Percentiles rank a stretch among this genome's conserved stretches.
Conservation (phyloP, 805 yeast genomes). For the Teunomyces stri region DNA sequence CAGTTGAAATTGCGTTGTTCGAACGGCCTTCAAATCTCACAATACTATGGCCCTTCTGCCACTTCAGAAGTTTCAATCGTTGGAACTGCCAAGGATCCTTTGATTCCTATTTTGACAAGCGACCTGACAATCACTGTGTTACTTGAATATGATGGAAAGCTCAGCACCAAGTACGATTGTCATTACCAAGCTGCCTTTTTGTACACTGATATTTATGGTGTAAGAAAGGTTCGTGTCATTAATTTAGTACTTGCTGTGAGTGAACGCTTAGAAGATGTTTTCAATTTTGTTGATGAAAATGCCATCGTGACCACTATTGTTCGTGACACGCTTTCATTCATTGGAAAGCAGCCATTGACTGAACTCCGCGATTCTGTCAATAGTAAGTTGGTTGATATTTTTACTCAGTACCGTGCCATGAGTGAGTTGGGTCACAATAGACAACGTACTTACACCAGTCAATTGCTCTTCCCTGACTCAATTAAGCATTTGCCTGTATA, state of each 20-base stretch:
- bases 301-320: constrained; percentile 38
- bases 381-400: constrained; percentile 42
- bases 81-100: constrained; percentile 54
- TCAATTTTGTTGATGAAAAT: constrained; percentile 73
- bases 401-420: constrained; percentile 52
- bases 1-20: constrained; percentile 84
- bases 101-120: constrained; percentile 60
- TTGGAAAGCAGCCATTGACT: constrained; percentile 37
- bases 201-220: constrained; percentile 76
- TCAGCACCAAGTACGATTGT: constrained; percentile 69
- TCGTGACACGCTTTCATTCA: constrained; percentile 39
- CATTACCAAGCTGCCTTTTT: constrained; percentile 90
- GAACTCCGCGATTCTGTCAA: constrained; percentile 41
- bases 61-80: constrained; percentile 21
- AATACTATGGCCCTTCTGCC: constrained; percentile 60
- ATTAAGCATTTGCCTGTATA: constrained; percentile 68
- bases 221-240: constrained; percentile 80
- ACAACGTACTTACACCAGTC: constrained; percentile 43
- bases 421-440: constrained; percentile 38
- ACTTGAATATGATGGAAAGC: constrained; percentile 72
- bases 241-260: constrained; percentile 82
- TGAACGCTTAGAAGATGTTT: constrained; percentile 67
- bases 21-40: constrained; percentile 75
- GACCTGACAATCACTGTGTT: constrained; percentile 70
- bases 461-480: constrained; percentile 79